Evolutionary conservation across 2,329 filamentous ascomycete species (phyloP).

Genomic region (Epichloe aotearoae): DNA sequence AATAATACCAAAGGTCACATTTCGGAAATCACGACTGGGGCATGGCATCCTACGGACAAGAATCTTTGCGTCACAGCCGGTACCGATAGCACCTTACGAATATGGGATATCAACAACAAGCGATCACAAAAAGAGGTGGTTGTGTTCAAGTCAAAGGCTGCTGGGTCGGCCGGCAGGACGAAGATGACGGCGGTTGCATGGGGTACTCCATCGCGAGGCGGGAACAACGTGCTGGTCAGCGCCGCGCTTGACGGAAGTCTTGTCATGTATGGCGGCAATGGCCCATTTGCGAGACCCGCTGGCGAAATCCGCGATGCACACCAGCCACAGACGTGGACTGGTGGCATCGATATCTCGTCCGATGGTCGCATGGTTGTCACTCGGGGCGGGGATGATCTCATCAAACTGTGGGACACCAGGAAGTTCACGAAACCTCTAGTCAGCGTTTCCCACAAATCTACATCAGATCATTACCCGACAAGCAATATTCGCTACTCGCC

Average conservation of each 20-base stretch:
- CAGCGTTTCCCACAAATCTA: conserved; percentile 65
- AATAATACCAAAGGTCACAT: conserved; percentile 95
- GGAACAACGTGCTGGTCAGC: conserved; percentile 63
- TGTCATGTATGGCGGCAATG: conserved; percentile 84
- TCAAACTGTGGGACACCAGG: conserved; percentile 93
- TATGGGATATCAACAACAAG: conserved; percentile 93
- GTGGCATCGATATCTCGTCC: conserved; percentile 77
- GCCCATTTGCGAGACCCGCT: conserved; percentile 68
- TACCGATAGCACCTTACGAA: conserved; percentile 86
- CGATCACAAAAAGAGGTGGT: conserved; percentile 85
- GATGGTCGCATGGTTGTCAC: conserved; percentile 88
- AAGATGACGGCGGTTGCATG: conserved; percentile 90
- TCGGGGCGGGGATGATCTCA: conserved; percentile 76
- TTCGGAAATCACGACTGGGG: conserved; percentile 76
- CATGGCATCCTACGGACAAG: conserved; percentile 79
- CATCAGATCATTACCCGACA: conserved; percentile 69
- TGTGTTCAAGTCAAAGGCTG: conserved; percentile 86
- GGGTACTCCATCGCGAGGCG: conserved; percentile 65
- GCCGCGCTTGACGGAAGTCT: conserved; percentile 81
- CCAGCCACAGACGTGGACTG: conserved; percentile 72
- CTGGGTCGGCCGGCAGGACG: conserved; percentile 76
- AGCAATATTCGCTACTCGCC: conserved; percentile 86
- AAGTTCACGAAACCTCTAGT: conserved; percentile 89
- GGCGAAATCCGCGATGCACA: conserved; percentile 81
- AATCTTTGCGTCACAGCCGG: conserved; percentile 83